Conservation (phyloP, 1,284 basidiomycete genomes). For the Cutaneotrichosporon cyanovorans region DNA sequence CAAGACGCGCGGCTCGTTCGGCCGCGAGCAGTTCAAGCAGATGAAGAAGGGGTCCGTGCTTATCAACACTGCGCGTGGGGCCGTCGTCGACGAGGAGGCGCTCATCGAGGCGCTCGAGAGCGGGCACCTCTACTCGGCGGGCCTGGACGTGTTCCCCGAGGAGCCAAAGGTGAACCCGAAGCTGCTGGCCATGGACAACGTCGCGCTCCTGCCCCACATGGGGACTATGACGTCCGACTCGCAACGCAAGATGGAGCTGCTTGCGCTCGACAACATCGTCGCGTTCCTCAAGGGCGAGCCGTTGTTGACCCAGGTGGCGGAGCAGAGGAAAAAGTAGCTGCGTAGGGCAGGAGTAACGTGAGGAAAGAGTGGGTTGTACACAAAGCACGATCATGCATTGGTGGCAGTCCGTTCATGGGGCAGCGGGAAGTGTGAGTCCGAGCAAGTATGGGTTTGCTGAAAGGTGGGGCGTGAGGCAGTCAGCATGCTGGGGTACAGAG, state of each 20-base stretch:
- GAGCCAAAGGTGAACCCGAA: conserved; percentile 78
- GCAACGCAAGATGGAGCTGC: conserved; percentile 54
- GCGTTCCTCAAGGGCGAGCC: conserved; percentile 39
- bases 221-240: conserved; percentile 77
- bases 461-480: too few species aligned
- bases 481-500: too few species aligned
- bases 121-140: conserved; percentile 74
- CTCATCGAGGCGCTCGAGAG: conserved; percentile 72
- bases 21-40: conserved; percentile 65
- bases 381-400: too few species aligned
- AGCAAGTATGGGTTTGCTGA: too few species aligned
- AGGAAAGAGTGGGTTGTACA: too few species aligned
- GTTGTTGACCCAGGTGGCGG: conserved; percentile 41
- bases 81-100: conserved; percentile 78
- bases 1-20: conserved; percentile 69
- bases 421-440: too few species aligned
- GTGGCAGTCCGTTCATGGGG: too few species aligned
- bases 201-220: conserved; percentile 81
- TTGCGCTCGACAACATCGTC: conserved; percentile 40
- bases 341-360: too few species aligned
- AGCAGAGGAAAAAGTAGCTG: conserved; percentile 32
- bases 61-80: conserved; percentile 84
- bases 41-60: conserved; percentile 75
- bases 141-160: conserved; percentile 82
- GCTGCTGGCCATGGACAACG: conserved; percentile 68